Base-by-base conservation (phyloP, 352 stramenopile genomes). In the Globisporangium irregulare region DNA sequence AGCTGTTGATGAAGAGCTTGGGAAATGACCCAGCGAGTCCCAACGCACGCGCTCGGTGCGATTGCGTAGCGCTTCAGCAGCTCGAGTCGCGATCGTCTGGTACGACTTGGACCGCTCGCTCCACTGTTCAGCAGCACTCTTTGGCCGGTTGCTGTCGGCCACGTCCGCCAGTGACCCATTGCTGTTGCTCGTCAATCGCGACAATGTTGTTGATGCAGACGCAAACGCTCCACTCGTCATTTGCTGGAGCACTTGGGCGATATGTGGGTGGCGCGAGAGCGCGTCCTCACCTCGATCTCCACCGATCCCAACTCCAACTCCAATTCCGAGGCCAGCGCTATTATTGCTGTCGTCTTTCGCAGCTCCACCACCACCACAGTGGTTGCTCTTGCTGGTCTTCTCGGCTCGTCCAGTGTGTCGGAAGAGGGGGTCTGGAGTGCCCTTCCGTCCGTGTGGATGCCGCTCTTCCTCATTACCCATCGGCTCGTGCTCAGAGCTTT, bases 21-120 rank as follows among this genome's bases (percentile, higher is more conserved):
- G 54, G 53, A 86, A 87, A 34, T 86, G 74, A 0, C 38, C 56
- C 1, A 78, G 75, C 8, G 77, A 76, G 53, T 91, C 82, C 80
- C 82, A 89, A 0, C 80, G 82, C 53, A 70, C 58, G 18, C 80
- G 80, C 51, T 78, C 68, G 2, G 58, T 66, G 1, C 70, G 68
- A 4, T 58, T 67, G 51, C 66, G 67, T 46, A 89, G 61, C 15
- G 75, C 71, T 10, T 79, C 60, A 9, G 59, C 41, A 9, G 70
- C 64, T 18, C 80, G 73, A 3, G 48, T 7, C 3, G 77, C 81
- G 29, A 91, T 83, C 27, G 66, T 73, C 46, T 80, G 73, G 54
- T 91, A 89, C 62, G 74, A 86, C 3, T 56, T 64, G 3, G 74
- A 81, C 20, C 82, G 74, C 50, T 87, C 75, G 2, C 22, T 41